Evolutionary conservation across 768 basidiomycete genomes (phyloP).

Genomic region (Pleurotus pulmonarius): DNA sequence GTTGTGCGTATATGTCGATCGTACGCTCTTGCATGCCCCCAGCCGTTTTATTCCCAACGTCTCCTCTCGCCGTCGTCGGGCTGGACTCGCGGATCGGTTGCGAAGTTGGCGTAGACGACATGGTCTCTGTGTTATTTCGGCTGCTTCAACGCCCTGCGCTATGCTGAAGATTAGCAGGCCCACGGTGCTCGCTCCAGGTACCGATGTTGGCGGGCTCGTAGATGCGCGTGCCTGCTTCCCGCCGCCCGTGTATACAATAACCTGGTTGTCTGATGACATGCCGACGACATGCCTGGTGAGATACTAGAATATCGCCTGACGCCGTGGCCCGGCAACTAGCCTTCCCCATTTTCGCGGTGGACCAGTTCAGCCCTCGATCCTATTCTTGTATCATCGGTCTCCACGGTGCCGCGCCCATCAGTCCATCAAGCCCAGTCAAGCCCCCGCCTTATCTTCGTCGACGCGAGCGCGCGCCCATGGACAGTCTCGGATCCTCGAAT

Average conservation of each 20-base stretch:
- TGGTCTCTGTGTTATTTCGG: constrained; percentile 17
- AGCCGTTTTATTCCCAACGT: constrained; percentile 32
- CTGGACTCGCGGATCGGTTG: neutral
- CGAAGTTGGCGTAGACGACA: neutral
- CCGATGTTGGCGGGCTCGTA: constrained; percentile 29
- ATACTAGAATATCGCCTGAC: constrained; percentile 49
- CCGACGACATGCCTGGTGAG: constrained; percentile 37
- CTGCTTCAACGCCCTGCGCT: constrained; percentile 22
- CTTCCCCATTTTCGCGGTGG: neutral
- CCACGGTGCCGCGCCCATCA: no score
- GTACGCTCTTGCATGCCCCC: constrained; percentile 47
- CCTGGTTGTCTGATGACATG: constrained; percentile 26
- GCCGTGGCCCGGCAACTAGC: constrained; percentile 33
- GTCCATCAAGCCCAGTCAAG: no score
- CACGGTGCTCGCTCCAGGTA: constrained; percentile 9
- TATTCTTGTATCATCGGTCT: neutral
- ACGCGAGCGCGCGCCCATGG: no score
- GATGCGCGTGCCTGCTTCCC: constrained; percentile 26
- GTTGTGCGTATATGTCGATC: constrained; percentile 46
- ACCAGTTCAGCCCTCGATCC: neutral
- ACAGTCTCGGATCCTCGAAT: no score
- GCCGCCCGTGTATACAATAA: neutral
- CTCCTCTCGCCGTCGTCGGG: neutral
- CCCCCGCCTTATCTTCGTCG: no score
- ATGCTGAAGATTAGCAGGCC: constrained; percentile 26